Evolutionary conservation across 2,329 filamentous ascomycete genomes (phyloP), one percentile per base, ranked within the genome.

Genomic region (Trichoderma endophyticum): DNA sequence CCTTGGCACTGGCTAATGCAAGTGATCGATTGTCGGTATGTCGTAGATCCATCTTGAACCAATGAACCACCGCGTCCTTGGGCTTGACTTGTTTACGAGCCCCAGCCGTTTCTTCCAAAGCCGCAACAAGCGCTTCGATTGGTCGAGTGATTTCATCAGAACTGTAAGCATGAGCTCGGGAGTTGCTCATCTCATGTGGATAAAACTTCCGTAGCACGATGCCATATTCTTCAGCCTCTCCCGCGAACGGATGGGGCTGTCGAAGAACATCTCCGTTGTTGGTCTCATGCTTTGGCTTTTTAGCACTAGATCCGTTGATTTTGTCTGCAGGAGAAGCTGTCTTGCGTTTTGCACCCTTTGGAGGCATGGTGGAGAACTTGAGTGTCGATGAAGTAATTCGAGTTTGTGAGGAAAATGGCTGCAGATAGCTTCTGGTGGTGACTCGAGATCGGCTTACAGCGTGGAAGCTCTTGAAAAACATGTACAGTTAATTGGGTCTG

Each of bases 41-140:
- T 3, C 94, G 87, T 65, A 97, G 82, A 79, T 97, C 95, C 77
- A 88, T 90, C 82, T 96, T 97, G 84, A 95, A 97, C 94, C 94
- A 97, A 81, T 97, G 93, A 0, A 97, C 88, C 0, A 97, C 91
- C 0, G 90, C 89, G 30, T 88, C 83, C 34, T 88, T 87, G 0
- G 86, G 82, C 1, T 82, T 73, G 14, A 92, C 85, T 1, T 82
- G 80, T 32, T 85, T 83, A 9, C 92, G 86, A 43, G 81, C 79
- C 0, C 81, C 76, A 3, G 84, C 81, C 0, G 93, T 96, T 2
- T 90, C 87, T 28, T 85, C 79, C 6, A 94, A 84, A 0, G 90
- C 89, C 1, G 83, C 79, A 6, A 89, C 79, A 2, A 97, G 85
- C 0, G 87, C 80, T 76, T 94, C 89, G 24, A 97, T 92, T 0